These are phyloP conservation scores for Epithele typhae DNA, from an alignment of 768 basidiomycete genomes.

Conservation along the genomic window DNA sequence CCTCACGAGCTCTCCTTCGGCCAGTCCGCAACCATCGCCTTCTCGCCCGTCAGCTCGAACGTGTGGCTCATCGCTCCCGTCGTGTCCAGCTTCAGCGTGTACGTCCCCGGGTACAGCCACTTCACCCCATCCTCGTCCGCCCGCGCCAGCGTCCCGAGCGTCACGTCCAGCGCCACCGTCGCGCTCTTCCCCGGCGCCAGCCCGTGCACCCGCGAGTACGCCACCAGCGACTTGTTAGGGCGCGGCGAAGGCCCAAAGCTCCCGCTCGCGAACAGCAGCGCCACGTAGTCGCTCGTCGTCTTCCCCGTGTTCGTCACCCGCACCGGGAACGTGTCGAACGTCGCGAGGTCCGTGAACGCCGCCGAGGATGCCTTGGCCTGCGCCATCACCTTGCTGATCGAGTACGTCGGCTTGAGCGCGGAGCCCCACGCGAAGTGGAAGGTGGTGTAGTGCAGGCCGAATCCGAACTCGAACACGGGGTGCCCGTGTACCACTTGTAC, in stretches of 20 bases:
- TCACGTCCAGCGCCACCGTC: slow-evolving; percentile 36
- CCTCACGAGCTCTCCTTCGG: slow-evolving; percentile 19
- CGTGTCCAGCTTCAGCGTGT: slow-evolving; percentile 40
- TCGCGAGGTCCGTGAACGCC: slow-evolving; percentile 36
- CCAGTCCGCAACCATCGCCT: slow-evolving; percentile 37
- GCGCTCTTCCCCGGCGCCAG: slow-evolving; percentile 26
- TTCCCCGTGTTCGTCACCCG: slow-evolving; percentile 45
- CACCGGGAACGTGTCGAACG: slow-evolving; percentile 47
- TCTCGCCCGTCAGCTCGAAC: slow-evolving; percentile 40
- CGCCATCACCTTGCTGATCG: slow-evolving; percentile 37
- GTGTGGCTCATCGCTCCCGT: slow-evolving; percentile 32
- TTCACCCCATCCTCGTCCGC: slow-evolving; percentile 42
- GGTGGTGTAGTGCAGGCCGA: slow-evolving; percentile 50
- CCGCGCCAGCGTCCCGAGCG: slow-evolving; percentile 45
- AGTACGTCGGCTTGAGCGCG: slow-evolving; percentile 22
- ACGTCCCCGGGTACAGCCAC: slow-evolving; percentile 42
- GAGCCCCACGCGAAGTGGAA: slow-evolving; percentile 40
- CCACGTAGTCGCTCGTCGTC: slow-evolving; percentile 49
- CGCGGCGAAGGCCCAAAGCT: slow-evolving; percentile 45
- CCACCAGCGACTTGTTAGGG: slow-evolving; percentile 48
- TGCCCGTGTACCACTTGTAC: slow-evolving; percentile 53
- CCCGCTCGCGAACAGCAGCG: slow-evolving; percentile 47
- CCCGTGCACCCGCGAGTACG: slow-evolving; percentile 41
- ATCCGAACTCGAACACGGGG: slow-evolving; percentile 48
- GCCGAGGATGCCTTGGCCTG: slow-evolving; percentile 15